phyloP scores from a whole-genome alignment of 139 green algal genomes.

The Spirogloea muscicola region DNA sequence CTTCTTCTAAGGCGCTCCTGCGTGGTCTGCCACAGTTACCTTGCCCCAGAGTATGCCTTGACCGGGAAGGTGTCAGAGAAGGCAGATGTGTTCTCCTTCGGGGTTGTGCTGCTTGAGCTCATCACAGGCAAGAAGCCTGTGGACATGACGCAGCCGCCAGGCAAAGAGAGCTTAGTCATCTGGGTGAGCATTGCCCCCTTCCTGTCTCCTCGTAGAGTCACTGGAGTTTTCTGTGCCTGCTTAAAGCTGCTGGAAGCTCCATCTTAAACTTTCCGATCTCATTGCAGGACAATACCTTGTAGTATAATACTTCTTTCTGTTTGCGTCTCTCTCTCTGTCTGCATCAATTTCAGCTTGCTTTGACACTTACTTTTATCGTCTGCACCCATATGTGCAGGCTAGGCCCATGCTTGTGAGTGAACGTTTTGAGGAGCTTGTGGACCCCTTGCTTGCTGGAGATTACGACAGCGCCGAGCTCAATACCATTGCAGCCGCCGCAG shows the following conservation, averaged over 20 bases:
- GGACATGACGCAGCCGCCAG: slow-evolving; percentile 25
- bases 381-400: slow-evolving; percentile 10
- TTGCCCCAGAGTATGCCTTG: slow-evolving; percentile 44
- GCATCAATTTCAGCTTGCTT: no score
- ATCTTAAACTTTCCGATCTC: no score
- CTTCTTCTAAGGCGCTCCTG: no score
- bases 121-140: slow-evolving; percentile 10
- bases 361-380: no score
- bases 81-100: slow-evolving; percentile 29
- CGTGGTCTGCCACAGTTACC: no score
- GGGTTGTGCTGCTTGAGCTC: slow-evolving; percentile 35
- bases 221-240: no score
- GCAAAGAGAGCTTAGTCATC: slow-evolving; percentile 37
- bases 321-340: no score
- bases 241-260: no score
- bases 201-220: no score
- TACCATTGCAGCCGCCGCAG: background rate
- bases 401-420: slow-evolving; percentile 1
- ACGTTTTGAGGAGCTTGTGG: slow-evolving; percentile 6
- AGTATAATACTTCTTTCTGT: no score
- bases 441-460: background rate
- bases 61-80: slow-evolving; percentile 42
- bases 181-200: no score
- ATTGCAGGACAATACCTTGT: no score
- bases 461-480: slow-evolving; percentile 21